A percentile compares a stretch with the other conserved stretches of the same genome.
phyloP scores from a whole-genome alignment of 2,329 filamentous ascomycete species.

The Apiospora saccharicola region DNA sequence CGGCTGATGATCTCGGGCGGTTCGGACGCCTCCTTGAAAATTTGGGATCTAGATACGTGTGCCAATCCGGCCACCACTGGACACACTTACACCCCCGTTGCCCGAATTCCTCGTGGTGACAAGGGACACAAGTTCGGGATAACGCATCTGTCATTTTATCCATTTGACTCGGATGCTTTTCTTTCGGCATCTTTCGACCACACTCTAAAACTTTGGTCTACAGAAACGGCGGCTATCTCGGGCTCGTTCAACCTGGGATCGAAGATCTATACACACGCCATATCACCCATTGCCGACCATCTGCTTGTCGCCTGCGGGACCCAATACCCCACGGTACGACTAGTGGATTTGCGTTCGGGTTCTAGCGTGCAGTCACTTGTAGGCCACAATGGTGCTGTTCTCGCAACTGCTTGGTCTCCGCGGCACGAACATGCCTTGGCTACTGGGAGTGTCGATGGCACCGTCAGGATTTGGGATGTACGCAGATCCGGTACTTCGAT shows the following conservation, averaged over 20 bases:
- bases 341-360: conserved; percentile 87
- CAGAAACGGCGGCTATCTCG: conserved; percentile 65
- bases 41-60: conserved; percentile 84
- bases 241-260: conserved; percentile 73
- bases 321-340: conserved; percentile 81
- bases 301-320: conserved; percentile 88
- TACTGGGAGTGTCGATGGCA: conserved; percentile 85
- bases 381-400: conserved; percentile 71
- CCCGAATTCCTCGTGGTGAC: conserved; percentile 55
- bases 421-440: conserved; percentile 80
- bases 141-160: conserved; percentile 79
- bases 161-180: conserved; percentile 79
- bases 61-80: conserved; percentile 49
- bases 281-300: conserved; percentile 75
- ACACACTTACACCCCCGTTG: conserved; percentile 62
- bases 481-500: conserved; percentile 79
- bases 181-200: conserved; percentile 81
- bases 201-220: conserved; percentile 77
- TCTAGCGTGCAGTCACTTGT: conserved; percentile 75
- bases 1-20: conserved; percentile 85
- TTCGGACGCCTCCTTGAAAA: conserved; percentile 80
- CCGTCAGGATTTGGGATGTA: conserved; percentile 86
- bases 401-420: conserved; percentile 83
- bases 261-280: conserved; percentile 78
- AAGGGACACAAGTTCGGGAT: conserved; percentile 72